Percentiles rank a stretch among this genome's conserved stretches.
phyloP scores from a whole-genome alignment of 2,329 filamentous ascomycete genomes.

The Alternaria arbusti region DNA sequence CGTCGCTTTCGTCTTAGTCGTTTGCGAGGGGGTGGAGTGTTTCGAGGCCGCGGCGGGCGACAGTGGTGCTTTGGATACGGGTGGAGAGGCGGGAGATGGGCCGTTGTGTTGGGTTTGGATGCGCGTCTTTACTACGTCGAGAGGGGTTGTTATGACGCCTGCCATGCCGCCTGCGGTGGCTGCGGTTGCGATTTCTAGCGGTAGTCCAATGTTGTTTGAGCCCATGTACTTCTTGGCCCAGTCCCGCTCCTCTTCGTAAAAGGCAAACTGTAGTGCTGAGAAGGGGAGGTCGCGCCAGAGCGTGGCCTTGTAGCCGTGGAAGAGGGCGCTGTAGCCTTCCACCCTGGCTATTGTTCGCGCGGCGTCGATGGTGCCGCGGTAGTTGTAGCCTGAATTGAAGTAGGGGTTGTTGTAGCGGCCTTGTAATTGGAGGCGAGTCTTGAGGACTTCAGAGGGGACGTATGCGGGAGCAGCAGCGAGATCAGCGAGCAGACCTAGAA shows the following conservation, averaged over 20 bases:
- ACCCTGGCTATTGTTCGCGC: slow-evolving; percentile 80
- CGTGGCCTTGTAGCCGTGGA: slow-evolving; percentile 96
- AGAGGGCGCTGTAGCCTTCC: slow-evolving; percentile 85
- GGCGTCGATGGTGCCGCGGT: slow-evolving; percentile 83
- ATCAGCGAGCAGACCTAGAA: slow-evolving; percentile 85
- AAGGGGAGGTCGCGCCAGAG: slow-evolving; percentile 94
- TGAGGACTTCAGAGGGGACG: slow-evolving; percentile 95
- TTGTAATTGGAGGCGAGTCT: slow-evolving; percentile 94
- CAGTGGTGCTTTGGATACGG: slow-evolving; percentile 18
- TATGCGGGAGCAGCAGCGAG: slow-evolving; percentile 91
- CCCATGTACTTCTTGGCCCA: slow-evolving; percentile 81
- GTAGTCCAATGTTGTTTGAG: slow-evolving; percentile 82
- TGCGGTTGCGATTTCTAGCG: slow-evolving; percentile 86
- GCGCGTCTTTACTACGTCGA: slow-evolving; percentile 96
- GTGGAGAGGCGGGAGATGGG: slow-evolving; percentile 15
- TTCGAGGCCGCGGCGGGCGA: slow-evolving; percentile 36
- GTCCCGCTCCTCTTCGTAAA: slow-evolving; percentile 92
- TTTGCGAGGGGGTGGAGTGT: slow-evolving; percentile 35
- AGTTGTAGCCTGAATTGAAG: slow-evolving; percentile 96
- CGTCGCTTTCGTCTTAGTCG: slow-evolving; percentile 30
- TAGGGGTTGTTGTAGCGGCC: slow-evolving; percentile 94
- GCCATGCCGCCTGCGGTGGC: slow-evolving; percentile 90
- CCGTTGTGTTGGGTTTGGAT: slow-evolving; percentile 87
- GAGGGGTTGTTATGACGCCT: slow-evolving; percentile 90
- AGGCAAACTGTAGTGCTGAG: slow-evolving; percentile 95